Percentiles rank a stretch among this genome's conserved stretches.
These are phyloP conservation scores for Clausena lansium DNA, from an alignment of 345 rosid species.

Conservation along the genomic window DNA sequence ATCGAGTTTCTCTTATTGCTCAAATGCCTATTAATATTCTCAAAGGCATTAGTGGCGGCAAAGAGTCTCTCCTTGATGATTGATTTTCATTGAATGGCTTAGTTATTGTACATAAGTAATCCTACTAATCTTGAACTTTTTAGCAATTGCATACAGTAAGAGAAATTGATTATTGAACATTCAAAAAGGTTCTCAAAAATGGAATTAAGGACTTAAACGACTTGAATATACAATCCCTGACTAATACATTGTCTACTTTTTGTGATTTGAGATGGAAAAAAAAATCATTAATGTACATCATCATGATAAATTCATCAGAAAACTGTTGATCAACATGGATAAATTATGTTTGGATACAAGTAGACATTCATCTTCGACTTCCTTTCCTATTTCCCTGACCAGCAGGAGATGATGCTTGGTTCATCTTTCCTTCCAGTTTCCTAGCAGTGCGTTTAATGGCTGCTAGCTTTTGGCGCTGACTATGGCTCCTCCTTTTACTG, in stretches of 20 bases:
- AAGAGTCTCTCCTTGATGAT: background rate
- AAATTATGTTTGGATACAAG: background rate
- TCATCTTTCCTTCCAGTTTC: constrained; percentile 54
- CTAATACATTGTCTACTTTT: background rate
- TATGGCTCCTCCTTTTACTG: constrained; percentile 59
- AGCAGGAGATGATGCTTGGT: constrained; percentile 26
- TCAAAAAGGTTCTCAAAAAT: constrained; percentile 1
- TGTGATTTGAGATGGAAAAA: background rate
- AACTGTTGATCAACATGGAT: background rate
- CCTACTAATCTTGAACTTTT: background rate
- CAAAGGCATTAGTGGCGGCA: background rate
- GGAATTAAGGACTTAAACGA: background rate
- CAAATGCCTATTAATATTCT: background rate
- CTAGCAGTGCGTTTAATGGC: constrained; percentile 57
- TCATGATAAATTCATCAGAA: background rate
- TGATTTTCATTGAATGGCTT: background rate
- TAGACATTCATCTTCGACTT: constrained; percentile 32
- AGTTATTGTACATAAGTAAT: background rate
- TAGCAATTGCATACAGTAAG: background rate
- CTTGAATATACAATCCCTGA: background rate
- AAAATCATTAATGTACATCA: background rate
- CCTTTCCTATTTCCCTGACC: constrained; percentile 43
- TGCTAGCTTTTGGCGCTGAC: constrained; percentile 50
- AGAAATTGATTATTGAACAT: background rate
- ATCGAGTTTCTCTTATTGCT: background rate